Base-by-base conservation (phyloP, 179 eudicot species). In the Amaranthus tricolor region DNA sequence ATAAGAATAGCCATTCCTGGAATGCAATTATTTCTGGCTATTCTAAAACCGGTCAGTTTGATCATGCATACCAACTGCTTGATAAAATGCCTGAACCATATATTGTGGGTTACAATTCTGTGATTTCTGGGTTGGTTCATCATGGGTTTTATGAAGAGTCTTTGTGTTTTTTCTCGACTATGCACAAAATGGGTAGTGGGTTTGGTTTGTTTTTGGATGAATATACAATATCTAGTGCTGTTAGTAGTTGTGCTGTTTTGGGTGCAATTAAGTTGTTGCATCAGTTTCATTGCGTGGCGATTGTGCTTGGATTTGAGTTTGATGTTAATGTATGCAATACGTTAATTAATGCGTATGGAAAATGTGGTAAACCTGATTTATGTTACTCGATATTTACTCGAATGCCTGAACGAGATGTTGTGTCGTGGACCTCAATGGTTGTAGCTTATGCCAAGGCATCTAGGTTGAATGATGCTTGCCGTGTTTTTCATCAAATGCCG, bases 361-460 rank as follows among this genome's bases (percentile, higher is more conserved):
- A 89, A 82, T 88, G 91, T 81, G 87, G 83, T 7, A 70, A 59
- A 45, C 82, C 86, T 2, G 76, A 84, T 68, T 51, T 58, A 31
- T 83, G 89, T 19, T 82, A 78, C 74, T 49, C 13, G 57, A 68
- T 90, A 55, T 92, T 92, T 69, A 48, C 82, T 74, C 85, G 70
- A n/a, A 88, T 88, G 93, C 50, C 56, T 45, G 88, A 85, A 45
- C 84, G 77, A 78, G 90, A 87, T 84, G 87, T 85, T 62, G 89
- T 90, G 77, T 86, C 96, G 0, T 88, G 96, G 97, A 87, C 90
- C 69, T 85, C 96, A 6, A 87, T 92, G 89, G 83, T 90, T 77
- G 84, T 79, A 72, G 89, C 96, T 69, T 92, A 82, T 76, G 74
- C 77, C 10, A 84, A 83, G 54, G 86, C 80, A 3, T 79, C 83